Base-by-base conservation (phyloP, 1,284 basidiomycete species). In the Leccinum proliferum region DNA sequence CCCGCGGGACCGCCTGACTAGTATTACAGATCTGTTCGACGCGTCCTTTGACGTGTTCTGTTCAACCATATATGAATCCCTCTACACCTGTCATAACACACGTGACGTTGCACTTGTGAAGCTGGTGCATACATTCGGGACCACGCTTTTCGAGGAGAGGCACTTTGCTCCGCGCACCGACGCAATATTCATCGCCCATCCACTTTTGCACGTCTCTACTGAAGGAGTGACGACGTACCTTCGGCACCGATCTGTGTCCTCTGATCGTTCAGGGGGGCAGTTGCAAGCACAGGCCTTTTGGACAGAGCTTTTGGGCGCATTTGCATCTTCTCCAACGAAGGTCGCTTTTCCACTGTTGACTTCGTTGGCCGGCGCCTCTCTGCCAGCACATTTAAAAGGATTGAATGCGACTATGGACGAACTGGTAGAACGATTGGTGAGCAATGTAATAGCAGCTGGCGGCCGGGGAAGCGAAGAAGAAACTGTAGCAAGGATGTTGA, bases 131-230 rank as follows among this genome's bases (percentile, higher is more conserved):
- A 64, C 65, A n/a, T 74, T 76, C 50, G 72, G 72, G 2, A n/a
- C 67, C 2, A 59, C 64, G 0, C 64, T 86, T 14, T 83, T 83
- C 63, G 62, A 70, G 2, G 76, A 83, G 53, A 63, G 46, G 4
- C 67, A 68, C 12, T 74, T 83, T 55, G 67, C 78, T 12, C 65
- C 76, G 69, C 72, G 73, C 21, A 70, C 84, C n/a, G 84, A 89
- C 63, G 66, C 67, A 1, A 71, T 83, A 6, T 70, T 84, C 14
- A 64, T 67, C 2, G 61, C 72, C 14, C 72, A 84, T 60, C 71
- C 79, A 1, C 72, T 89, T 8, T 69, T 88, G 48, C 66, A 64
- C 1, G 64, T 74, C 0, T 78, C 79, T 1, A 78, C 81, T 1
- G 61, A 75, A 1, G 73, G 87, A 1, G 69, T 88, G 2, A 72